A percentile compares a stretch with the other conserved stretches of the same genome.
phyloP scores from a whole-genome alignment of 371 early-diverging fungal genomes.

The Chytridium lagenaria region DNA sequence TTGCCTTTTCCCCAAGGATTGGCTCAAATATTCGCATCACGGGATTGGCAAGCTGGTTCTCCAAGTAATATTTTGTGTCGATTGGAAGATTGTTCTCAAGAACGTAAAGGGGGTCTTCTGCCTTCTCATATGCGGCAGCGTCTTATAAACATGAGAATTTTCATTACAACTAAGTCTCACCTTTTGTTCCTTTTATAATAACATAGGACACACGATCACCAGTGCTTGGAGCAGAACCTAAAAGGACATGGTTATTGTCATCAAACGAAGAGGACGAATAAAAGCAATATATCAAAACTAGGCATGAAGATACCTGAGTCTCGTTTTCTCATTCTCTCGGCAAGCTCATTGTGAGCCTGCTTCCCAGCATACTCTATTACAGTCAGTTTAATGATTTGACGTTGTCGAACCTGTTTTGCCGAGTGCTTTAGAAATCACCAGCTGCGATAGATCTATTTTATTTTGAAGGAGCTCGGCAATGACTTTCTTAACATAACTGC shows the following conservation, averaged over 20 bases:
- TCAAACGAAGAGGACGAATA: conserved; percentile 13
- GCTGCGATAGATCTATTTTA: conserved; percentile 95
- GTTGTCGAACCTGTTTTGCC: conserved; percentile 76
- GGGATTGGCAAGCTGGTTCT: conserved; percentile 98
- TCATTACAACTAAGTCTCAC: conserved; percentile 34
- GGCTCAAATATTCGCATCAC: conserved; percentile 98
- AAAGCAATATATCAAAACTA: background rate
- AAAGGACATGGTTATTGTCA: background rate
- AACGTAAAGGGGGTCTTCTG: conserved; percentile 99
- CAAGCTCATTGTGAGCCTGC: conserved; percentile 98
- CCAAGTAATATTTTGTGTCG: conserved; percentile 98
- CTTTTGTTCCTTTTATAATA: conserved; percentile 90
- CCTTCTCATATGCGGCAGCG: conserved; percentile 95
- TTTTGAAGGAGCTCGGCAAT: conserved; percentile 95
- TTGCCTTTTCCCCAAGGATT: conserved; percentile 91
- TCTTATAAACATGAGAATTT: conserved; percentile 38
- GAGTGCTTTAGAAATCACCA: conserved; percentile 98
- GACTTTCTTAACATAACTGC: conserved; percentile 85
- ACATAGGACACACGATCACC: conserved; percentile 99
- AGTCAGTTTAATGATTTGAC: background rate
- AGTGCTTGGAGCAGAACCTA: conserved; percentile 90
- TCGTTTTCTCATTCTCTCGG: conserved; percentile 96
- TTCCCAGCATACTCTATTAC: conserved; percentile 89
- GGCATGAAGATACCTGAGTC: too few relatives aligned
- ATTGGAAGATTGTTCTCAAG: conserved; percentile 99